These are phyloP conservation scores for Selaginella moellendorffii DNA, from an alignment of 75 land plant species.

Conservation along the genomic window DNA sequence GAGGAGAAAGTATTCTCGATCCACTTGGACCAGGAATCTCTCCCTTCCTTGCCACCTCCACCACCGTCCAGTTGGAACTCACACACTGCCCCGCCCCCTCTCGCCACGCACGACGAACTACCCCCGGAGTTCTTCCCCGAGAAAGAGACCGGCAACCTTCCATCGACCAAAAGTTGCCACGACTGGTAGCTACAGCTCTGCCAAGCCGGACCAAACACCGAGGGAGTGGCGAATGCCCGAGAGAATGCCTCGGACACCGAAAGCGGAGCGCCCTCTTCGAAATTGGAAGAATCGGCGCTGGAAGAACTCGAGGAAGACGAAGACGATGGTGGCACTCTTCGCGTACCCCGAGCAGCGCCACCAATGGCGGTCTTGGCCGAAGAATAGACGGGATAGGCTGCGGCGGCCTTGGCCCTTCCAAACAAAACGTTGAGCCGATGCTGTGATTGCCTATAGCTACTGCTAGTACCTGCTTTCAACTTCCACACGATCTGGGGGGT, in stretches of 20 bases:
- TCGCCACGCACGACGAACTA: neutral
- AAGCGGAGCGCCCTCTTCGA: conserved; percentile 6
- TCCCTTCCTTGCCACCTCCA: neutral
- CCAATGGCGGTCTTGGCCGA: neutral
- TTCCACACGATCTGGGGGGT: neutral
- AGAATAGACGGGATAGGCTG: neutral
- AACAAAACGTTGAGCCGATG: neutral
- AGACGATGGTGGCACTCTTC: neutral
- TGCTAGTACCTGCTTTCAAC: neutral
- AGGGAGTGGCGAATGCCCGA: conserved; percentile 37
- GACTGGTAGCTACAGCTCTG: conserved; percentile 37
- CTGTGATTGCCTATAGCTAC: too few species aligned
- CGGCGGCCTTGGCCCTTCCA: neutral
- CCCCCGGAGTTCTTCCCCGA: neutral
- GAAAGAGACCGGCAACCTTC: neutral
- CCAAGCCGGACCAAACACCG: conserved; percentile 39
- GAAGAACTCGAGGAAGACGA: neutral
- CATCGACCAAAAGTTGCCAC: conserved; percentile 5
- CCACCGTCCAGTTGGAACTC: neutral
- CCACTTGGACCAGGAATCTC: neutral
- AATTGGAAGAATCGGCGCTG: neutral
- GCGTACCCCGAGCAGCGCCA: too few species aligned
- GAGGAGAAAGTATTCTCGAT: neutral
- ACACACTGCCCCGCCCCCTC: neutral
- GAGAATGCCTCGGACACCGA: conserved; percentile 45